Conservation (phyloP, 108 stramenopile genomes). For the Seminavis robusta region DNA sequence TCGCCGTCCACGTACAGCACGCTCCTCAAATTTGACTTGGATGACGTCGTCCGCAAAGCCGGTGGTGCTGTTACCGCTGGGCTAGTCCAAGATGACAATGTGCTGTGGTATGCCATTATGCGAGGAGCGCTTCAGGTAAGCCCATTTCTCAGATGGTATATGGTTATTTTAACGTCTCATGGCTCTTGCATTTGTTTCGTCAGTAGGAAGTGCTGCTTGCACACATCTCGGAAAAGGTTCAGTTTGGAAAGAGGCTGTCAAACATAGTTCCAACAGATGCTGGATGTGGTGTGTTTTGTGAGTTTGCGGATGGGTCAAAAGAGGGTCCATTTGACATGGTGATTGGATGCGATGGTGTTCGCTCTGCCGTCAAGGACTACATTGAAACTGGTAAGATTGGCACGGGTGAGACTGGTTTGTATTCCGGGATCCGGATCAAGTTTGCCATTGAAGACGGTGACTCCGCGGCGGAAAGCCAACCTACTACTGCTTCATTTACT, state of each 20-base stretch:
- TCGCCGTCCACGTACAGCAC: slow-evolving; percentile 15
- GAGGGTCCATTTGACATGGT: slow-evolving; percentile 76
- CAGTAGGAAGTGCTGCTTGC: slow-evolving; percentile 38
- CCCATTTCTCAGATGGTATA: too few relatives aligned
- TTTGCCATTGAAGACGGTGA: slow-evolving; percentile 68
- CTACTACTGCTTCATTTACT: slow-evolving; percentile 12
- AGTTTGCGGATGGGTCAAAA: slow-evolving; percentile 54
- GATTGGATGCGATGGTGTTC: slow-evolving; percentile 80
- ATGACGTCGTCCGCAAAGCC: slow-evolving; percentile 30
- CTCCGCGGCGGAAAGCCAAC: slow-evolving; percentile 1
- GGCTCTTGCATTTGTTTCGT: too few relatives aligned
- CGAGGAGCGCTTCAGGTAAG: slow-evolving; percentile 68
- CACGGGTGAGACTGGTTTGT: slow-evolving; percentile 41
- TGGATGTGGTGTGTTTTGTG: slow-evolving; percentile 36
- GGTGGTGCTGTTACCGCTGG: slow-evolving; percentile 22
- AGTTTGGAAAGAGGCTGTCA: slow-evolving; percentile 49
- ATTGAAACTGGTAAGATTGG: slow-evolving; percentile 36
- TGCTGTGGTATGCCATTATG: slow-evolving; percentile 62
- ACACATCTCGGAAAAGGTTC: slow-evolving; percentile 20
- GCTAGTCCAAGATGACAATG: slow-evolving; percentile 25
- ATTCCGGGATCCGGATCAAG: slow-evolving; percentile 72
- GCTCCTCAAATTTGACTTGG: slow-evolving; percentile 48
- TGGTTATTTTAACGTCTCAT: too few relatives aligned
- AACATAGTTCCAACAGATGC: background rate
- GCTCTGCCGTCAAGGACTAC: slow-evolving; percentile 64